Evolutionary conservation across 2,329 filamentous ascomycete species (phyloP).

Genomic region (Talaromyces sp.): DNA sequence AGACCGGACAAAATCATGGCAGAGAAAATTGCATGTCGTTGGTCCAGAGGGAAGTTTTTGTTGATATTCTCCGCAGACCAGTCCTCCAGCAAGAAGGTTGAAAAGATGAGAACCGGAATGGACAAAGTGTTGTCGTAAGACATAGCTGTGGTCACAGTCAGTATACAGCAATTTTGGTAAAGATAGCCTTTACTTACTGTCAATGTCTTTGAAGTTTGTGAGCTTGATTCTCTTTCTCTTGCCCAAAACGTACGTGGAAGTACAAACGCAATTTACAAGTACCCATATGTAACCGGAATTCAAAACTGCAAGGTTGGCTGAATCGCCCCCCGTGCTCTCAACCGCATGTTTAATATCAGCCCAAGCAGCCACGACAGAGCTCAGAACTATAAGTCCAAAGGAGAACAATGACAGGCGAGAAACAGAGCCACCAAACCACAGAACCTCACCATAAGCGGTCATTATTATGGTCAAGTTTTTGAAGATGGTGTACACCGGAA

Average conservation of each 20-base stretch:
- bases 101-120: slow-evolving; percentile 80
- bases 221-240: slow-evolving; percentile 99
- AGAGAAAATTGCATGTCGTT: slow-evolving; percentile 72
- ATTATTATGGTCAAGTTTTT: slow-evolving; percentile 99
- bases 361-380: slow-evolving; percentile 92
- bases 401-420: slow-evolving; percentile 82
- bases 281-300: slow-evolving; percentile 98
- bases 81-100: slow-evolving; percentile 80
- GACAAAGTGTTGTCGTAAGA: slow-evolving; percentile 99
- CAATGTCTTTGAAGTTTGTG: slow-evolving; percentile 99
- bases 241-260: slow-evolving; percentile 80
- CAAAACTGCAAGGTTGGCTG: slow-evolving; percentile 75
- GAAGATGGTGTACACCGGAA: slow-evolving; percentile 99
- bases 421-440: slow-evolving; percentile 95
- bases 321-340: slow-evolving; percentile 60
- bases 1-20: slow-evolving; percentile 94
- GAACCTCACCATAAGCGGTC: slow-evolving; percentile 94
- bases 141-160: slow-evolving; percentile 64
- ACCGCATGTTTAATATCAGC: slow-evolving; percentile 88
- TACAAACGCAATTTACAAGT: slow-evolving; percentile 93
- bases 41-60: slow-evolving; percentile 80
- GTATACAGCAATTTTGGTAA: slow-evolving; percentile 25
- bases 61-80: slow-evolving; percentile 81
- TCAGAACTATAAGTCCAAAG: slow-evolving; percentile 94
- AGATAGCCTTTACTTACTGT: slow-evolving; percentile 64